Base-by-base conservation (phyloP, 2,329 filamentous ascomycete genomes). In the Tolypocladium cylindrosporum region DNA sequence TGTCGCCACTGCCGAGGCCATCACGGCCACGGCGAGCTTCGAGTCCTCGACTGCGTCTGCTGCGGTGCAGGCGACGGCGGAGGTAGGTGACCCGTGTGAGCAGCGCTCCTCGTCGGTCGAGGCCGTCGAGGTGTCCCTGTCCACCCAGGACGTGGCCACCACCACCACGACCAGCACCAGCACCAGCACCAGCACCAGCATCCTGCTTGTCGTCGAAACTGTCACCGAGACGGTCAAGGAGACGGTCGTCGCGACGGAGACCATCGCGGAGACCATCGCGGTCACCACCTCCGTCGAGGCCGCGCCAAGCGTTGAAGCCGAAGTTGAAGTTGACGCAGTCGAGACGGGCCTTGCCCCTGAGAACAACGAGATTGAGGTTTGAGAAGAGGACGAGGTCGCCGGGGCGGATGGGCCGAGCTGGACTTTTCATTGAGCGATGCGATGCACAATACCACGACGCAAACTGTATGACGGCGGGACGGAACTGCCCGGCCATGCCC, bases 191-290 rank as follows among this genome's bases (percentile, higher is more conserved):
- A 57, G 58, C 39, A 51, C 61, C 57, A 58, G 57, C n/a, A 58
- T 55, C 1, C 21, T 60, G 27, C 57, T 55, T 37, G 21, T 61
- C 21, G 16, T 57, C 16, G 63, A 62, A 43, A 64, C 60, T 21
- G 55, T 62, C 24, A 62, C 57, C 11, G 69, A 74, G 60, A 76
- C 72, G 8, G 66, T 70, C 2, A 74, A 69, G 1, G 64, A 69
- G 55, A 67, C 70, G 31, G 67, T 65, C 42, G 67, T 66, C 11
- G 69, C 74, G 59, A 74, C 67, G 1, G 37, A 48, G 42, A 57
- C 56, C 39, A 51, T 54, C 7, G 24, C 67, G 1, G 37, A 48
- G 42, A 57, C 56, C 39, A 51, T 54, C 7, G 24, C 34, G 14
- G 36, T 4, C 14, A 57, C 42, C 8, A n/a, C 52, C 10, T 37